A percentile compares a stretch with the other conserved stretches of the same genome.
Conservation (phyloP, 23 red algal species). For the Gracilaria gracilis region DNA sequence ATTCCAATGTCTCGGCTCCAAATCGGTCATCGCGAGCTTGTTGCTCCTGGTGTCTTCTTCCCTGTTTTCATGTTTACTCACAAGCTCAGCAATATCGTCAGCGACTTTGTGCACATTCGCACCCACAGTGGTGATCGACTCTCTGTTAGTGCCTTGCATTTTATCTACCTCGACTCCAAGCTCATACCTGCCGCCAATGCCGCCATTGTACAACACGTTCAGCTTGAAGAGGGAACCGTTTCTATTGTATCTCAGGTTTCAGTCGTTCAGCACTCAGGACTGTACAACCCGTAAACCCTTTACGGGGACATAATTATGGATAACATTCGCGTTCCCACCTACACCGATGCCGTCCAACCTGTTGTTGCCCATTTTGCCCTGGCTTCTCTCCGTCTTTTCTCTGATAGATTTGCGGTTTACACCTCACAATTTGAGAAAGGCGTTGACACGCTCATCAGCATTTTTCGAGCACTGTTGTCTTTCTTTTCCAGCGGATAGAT, state of each 20-base stretch:
- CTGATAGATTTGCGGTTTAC: conserved; percentile 30
- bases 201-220: conserved; percentile 45
- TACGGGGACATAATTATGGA: conserved; percentile 55
- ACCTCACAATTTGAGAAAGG: conserved; percentile 46
- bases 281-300: conserved; percentile 58
- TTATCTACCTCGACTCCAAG: conserved; percentile 68
- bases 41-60: conserved; percentile 29
- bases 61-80: conserved; percentile 73
- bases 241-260: conserved; percentile 34
- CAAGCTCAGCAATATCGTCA: conserved; percentile 11
- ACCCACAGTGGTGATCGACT: conserved; percentile 42
- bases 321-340: conserved; percentile 29
- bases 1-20: conserved; percentile 54
- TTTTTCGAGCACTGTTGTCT: not conserved
- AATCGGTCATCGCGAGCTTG: conserved; percentile 61
- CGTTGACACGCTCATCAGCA: conserved; percentile 16
- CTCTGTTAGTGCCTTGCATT: conserved; percentile 57
- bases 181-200: conserved; percentile 49
- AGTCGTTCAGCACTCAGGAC: conserved; percentile 20
- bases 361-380: conserved; percentile 53
- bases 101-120: conserved; percentile 56
- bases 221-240: conserved; percentile 34
- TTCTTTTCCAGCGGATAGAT: not conserved
- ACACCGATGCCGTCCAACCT: conserved; percentile 49
- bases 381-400: conserved; percentile 58